Conservation (phyloP, 2,329 filamentous ascomycete genomes). For the Calcarisporium arbuscula region DNA sequence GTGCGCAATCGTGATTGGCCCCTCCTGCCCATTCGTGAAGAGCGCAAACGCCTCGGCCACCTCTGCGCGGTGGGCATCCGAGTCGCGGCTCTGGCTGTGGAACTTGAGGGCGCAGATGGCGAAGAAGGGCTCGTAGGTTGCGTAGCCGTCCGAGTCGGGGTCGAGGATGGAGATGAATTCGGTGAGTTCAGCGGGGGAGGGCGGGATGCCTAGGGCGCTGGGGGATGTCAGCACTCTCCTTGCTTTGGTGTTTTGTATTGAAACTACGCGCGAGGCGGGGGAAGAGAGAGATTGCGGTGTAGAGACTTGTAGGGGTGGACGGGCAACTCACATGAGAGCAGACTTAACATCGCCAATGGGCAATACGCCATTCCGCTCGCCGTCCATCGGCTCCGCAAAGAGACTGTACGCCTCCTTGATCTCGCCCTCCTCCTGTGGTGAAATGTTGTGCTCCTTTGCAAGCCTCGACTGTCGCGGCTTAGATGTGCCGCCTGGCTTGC, state of each 20-base stretch:
- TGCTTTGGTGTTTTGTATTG: too few species aligned
- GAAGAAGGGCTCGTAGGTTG: constrained; percentile 75
- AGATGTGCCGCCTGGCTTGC: constrained; percentile 33
- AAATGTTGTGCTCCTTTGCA: constrained; percentile 85
- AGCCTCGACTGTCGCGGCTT: constrained; percentile 70
- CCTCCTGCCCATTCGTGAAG: constrained; percentile 56
- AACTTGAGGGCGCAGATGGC: constrained; percentile 84
- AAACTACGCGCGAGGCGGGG: too few species aligned
- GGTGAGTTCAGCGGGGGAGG: constrained; percentile 58
- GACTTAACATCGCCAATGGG: constrained; percentile 62
- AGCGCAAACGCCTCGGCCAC: constrained; percentile 76
- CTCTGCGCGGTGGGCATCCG: constrained; percentile 54
- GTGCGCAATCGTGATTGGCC: constrained; percentile 72
- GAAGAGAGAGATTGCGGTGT: too few species aligned
- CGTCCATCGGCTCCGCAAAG: constrained; percentile 65
- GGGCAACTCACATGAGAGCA: constrained; percentile 58
- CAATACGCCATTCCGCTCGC: constrained; percentile 67
- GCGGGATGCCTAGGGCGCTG: constrained; percentile 77
- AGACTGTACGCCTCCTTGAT: constrained; percentile 86
- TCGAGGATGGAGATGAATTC: constrained; percentile 79
- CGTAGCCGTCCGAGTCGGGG: constrained; percentile 71
- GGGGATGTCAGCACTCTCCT: background rate
- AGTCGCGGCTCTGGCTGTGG: constrained; percentile 50
- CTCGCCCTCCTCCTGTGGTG: constrained; percentile 76
- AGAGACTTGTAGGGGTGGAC: background rate